Evolutionary conservation across 805 yeast genomes (phyloP), one percentile per base, ranked within the genome.

Genomic region (Lachancea fermentati): DNA sequence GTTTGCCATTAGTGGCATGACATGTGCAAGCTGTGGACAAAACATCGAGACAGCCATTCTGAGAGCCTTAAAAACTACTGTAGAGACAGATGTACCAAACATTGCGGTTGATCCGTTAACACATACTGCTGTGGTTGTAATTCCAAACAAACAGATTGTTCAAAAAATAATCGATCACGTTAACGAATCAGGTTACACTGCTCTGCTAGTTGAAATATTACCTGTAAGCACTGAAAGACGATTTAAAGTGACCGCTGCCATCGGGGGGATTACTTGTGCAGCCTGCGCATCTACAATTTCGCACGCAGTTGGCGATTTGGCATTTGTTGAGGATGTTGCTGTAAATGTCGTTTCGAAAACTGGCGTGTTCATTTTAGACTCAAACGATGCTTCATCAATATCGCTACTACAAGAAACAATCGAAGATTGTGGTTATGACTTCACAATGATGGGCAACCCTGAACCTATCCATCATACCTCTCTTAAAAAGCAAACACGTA

Each of bases 221-320:
- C 88, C 86, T 1, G 71, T 79, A 3, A 70, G 70, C 24, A 63
- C 73, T 25, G 64, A 75, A 5, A 52, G 65, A 4, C 72, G 69
- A 41, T 73, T 66, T 49, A 72, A 71, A 49, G 73, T 80, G 6
- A 64, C 69, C 8, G 87, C 86, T 1, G 62, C 77, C 0, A 76
- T 84, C 32, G 84, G 81, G 8, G 91, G 89, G 3, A 81, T 83
- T 58, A 77, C 87, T 0, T 84, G 91, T 61, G 78, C 84, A 5
- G 76, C 86, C 0, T 81, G 93, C 58, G 77, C 77, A 1, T 69
- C 69, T 30, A 66, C 89, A 0, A 73, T 85, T 8, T 61, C 67
- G 7, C 60, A 67, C 6, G 69, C 75, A 24, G 75, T 66, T 18
- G 55, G 55, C 25, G 71, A 66, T 4, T 52, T 81, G 30, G 71